A percentile compares a stretch with the other conserved stretches of the same genome.
Conservation (phyloP, 352 stramenopile genomes). For the Phytophthora multivora region DNA sequence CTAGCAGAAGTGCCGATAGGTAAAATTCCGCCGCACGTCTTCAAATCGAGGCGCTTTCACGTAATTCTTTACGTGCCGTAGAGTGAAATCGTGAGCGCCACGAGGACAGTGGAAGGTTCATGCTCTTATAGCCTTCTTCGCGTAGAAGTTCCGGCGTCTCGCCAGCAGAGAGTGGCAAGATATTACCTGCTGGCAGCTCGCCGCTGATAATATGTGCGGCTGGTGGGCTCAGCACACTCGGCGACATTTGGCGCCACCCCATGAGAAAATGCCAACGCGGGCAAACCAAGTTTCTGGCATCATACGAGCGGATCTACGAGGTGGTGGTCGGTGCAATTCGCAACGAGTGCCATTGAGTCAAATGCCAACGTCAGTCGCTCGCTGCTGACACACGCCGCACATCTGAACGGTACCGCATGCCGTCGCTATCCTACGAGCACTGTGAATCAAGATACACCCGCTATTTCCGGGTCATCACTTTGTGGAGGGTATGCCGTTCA, state of each 20-base stretch:
- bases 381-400: not conserved
- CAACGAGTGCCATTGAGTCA: not conserved
- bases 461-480: constrained; percentile 2
- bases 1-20: not conserved
- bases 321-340: not conserved
- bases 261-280: constrained; percentile 22
- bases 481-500: not conserved
- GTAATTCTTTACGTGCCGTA: constrained; percentile 3
- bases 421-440: not conserved
- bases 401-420: constrained; percentile 1
- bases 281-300: constrained; percentile 8
- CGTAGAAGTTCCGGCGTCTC: constrained; percentile 1
- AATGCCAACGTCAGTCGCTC: not conserved
- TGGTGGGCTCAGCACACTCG: not conserved
- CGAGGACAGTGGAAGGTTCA: constrained; percentile 20
- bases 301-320: not conserved
- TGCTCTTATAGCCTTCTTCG: not conserved
- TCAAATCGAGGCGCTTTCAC: not conserved
- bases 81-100: not conserved
- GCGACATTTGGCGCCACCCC: constrained; percentile 13
- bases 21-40: constrained; percentile 1
- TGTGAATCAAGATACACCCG: not conserved
- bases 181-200: not conserved
- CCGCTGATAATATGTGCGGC: constrained; percentile 8
- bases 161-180: constrained; percentile 1